Evolutionary conservation across 176 grass and related monocot genomes (phyloP).

Genomic region (Paspalum vaginatum): DNA sequence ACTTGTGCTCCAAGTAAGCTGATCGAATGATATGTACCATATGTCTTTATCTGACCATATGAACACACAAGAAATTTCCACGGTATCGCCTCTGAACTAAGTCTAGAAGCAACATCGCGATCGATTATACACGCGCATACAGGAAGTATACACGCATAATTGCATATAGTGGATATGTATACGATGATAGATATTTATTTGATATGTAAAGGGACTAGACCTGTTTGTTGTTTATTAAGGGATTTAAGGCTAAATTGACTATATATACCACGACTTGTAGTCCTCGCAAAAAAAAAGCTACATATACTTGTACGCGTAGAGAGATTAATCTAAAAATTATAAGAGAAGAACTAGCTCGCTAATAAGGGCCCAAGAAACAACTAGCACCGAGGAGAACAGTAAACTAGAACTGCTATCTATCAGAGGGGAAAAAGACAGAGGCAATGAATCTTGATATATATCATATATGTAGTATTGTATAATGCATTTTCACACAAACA

Average conservation of each 20-base stretch:
- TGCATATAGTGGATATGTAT: not conserved
- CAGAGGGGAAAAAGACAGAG: not conserved
- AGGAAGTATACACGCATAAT: too few relatives aligned
- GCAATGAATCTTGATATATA: not conserved
- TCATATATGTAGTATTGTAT: not conserved
- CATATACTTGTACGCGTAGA: not conserved
- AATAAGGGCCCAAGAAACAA: not conserved
- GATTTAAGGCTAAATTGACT: not conserved
- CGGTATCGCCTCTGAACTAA: not conserved
- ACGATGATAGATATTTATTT: not conserved
- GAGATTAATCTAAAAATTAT: not conserved
- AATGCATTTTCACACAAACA: not conserved
- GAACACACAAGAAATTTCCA: not conserved
- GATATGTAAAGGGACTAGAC: not conserved
- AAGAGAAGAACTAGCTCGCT: not conserved
- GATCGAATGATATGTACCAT: not conserved
- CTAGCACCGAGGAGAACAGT: not conserved
- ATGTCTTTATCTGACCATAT: not conserved
- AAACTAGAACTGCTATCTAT: not conserved
- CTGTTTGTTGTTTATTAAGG: not conserved
- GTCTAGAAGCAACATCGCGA: not conserved
- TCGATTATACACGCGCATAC: not conserved
- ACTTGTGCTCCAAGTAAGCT: slow-evolving; percentile 50
- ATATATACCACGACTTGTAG: too few relatives aligned
- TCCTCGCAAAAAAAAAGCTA: too few relatives aligned